Conservation (phyloP, 805 yeast genomes). For the Candida montana region DNA sequence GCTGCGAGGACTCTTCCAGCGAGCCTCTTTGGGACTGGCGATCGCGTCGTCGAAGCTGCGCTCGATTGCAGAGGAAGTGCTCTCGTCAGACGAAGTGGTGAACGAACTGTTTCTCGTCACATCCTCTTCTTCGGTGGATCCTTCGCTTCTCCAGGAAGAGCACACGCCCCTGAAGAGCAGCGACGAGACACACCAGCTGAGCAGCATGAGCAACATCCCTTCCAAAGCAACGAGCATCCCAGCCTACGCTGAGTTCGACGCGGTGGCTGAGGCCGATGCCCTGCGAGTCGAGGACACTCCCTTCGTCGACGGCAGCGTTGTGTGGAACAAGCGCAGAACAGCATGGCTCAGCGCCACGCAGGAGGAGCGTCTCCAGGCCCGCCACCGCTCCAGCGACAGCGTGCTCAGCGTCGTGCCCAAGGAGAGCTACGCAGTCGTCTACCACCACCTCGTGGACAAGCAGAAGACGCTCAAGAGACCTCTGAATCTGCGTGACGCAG, state of each 20-base stretch:
- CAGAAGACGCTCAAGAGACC: conserved; percentile 63
- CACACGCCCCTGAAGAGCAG: background rate
- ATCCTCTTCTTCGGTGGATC: conserved; percentile 28
- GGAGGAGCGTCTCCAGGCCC: conserved; percentile 13
- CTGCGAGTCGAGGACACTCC: conserved; percentile 21
- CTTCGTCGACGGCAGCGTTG: conserved; percentile 46
- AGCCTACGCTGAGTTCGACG: conserved; percentile 28
- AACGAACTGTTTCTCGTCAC: conserved; percentile 44
- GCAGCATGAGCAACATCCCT: background rate
- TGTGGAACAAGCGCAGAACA: conserved; percentile 67
- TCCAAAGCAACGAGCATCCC: conserved; percentile 1
- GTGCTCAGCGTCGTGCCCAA: conserved; percentile 32
- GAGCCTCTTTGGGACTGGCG: conserved; percentile 35
- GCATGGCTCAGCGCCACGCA: conserved; percentile 55
- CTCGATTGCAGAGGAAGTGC: conserved; percentile 42
- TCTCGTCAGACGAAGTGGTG: conserved; percentile 44
- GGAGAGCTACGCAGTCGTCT: conserved; percentile 56
- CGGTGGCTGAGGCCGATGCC: conserved; percentile 23
- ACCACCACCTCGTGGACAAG: conserved; percentile 63
- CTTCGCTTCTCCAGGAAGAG: conserved; percentile 15
- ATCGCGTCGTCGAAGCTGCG: conserved; percentile 31
- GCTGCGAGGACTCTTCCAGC: conserved; percentile 31
- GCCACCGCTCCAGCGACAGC: conserved; percentile 19
- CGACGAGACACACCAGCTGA: conserved; percentile 3
- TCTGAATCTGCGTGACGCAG: conserved; percentile 67